phyloP scores from a whole-genome alignment of 306 rosid genomes.

The Leucaena leucocephala region DNA sequence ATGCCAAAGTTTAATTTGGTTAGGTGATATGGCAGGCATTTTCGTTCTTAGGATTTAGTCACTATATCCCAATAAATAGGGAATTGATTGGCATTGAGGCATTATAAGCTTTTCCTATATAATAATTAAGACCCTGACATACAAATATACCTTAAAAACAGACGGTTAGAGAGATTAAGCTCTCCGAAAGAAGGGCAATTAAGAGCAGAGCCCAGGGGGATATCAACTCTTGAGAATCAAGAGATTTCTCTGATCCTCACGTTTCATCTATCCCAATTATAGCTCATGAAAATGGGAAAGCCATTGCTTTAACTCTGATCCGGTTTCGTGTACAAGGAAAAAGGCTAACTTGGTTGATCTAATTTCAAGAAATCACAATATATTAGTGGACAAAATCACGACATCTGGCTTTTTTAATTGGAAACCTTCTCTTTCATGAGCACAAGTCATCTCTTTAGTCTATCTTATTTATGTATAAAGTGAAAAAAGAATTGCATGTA shows the following conservation, averaged over 20 bases:
- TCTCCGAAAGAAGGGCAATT: conserved; percentile 24
- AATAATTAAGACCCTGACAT: background rate
- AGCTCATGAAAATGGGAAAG: conserved; percentile 42
- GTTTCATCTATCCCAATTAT: conserved; percentile 62
- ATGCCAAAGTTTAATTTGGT: conserved; percentile 40
- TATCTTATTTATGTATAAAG: background rate
- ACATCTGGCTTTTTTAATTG: conserved; percentile 7
- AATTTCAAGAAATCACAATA: conserved; percentile 27
- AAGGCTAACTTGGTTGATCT: conserved; percentile 16
- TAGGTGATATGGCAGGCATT: conserved; percentile 35
- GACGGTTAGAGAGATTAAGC: conserved; percentile 5
- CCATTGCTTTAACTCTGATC: conserved; percentile 49
- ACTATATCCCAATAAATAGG: conserved; percentile 29
- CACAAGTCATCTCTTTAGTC: background rate
- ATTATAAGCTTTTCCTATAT: background rate
- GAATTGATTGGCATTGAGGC: conserved; percentile 21
- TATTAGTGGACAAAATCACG: conserved; percentile 21
- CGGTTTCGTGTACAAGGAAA: background rate
- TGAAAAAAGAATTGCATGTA: too few species aligned
- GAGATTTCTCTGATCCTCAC: conserved; percentile 57
- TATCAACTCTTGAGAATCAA: conserved; percentile 38
- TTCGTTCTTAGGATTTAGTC: conserved; percentile 35
- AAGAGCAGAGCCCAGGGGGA: conserved; percentile 58
- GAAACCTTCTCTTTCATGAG: conserved; percentile 15
- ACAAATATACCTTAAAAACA: background rate